These are phyloP conservation scores for Leccinum subtestaceum DNA, from an alignment of 768 basidiomycete genomes.

Conservation along the genomic window DNA sequence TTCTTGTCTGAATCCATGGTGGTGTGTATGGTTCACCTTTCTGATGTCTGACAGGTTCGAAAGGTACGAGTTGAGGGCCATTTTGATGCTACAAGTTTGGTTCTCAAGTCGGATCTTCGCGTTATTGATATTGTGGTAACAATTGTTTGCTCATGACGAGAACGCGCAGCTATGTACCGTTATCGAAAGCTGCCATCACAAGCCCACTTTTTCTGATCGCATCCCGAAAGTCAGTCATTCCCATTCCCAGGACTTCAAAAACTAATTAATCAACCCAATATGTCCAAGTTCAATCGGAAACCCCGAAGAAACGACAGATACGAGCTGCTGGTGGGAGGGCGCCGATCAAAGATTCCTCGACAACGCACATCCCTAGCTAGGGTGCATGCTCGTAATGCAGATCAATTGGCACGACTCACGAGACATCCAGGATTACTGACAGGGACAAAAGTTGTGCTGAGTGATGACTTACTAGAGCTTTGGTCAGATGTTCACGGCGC, in stretches of 20 bases:
- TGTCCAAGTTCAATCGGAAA: neutral
- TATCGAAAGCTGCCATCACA: conserved; percentile 8
- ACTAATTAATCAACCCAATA: neutral
- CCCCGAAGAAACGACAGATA: neutral
- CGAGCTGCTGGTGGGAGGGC: neutral
- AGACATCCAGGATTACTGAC: neutral
- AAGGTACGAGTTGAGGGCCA: neutral
- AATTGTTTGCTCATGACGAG: neutral
- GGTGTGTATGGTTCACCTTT: conserved; percentile 4
- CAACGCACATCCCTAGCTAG: neutral
- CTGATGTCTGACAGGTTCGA: neutral
- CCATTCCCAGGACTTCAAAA: neutral
- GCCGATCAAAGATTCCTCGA: neutral
- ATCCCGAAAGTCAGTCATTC: neutral
- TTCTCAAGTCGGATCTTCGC: conserved; percentile 1
- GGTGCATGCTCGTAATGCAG: neutral
- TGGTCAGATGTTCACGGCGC: neutral
- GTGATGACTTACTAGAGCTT: conserved; percentile 1
- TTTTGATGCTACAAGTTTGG: conserved; percentile 6
- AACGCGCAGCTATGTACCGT: conserved; percentile 2
- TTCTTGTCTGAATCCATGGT: conserved; percentile 8
- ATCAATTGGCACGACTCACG: neutral
- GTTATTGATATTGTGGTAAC: conserved; percentile 1
- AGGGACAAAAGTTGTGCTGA: conserved; percentile 2
- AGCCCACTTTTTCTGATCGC: conserved; percentile 7